phyloP scores from a whole-genome alignment of 1,284 basidiomycete genomes.

The Cryptococcus maquisensis region DNA sequence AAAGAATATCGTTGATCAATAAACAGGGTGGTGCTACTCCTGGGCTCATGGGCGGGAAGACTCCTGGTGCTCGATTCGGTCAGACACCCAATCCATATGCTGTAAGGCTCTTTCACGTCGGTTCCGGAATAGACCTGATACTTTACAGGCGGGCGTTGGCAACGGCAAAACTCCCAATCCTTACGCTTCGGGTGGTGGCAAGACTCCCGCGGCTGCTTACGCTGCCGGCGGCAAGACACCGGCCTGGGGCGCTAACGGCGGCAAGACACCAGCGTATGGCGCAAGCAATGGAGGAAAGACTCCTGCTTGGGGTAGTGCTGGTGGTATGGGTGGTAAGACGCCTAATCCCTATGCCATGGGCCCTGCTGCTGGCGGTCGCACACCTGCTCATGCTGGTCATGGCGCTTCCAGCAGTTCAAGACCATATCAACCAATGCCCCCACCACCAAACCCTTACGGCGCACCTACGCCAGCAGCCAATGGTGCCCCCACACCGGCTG shows the following conservation, averaged over 20 bases:
- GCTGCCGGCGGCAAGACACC: constrained; percentile 47
- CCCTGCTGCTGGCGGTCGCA: constrained; percentile 26
- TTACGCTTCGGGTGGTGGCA: constrained; percentile 52
- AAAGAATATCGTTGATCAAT: background rate
- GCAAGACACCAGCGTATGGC: constrained; percentile 33
- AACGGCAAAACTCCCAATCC: constrained; percentile 60
- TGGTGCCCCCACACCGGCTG: constrained; percentile 41
- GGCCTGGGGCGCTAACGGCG: constrained; percentile 22
- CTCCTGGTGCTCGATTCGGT: constrained; percentile 50
- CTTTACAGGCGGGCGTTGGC: constrained; percentile 1
- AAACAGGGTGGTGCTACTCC: constrained; percentile 33
- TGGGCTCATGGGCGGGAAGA: constrained; percentile 31
- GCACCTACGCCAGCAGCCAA: constrained; percentile 28
- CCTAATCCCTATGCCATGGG: constrained; percentile 56
- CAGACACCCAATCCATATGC: constrained; percentile 69
- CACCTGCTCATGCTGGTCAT: constrained; percentile 35
- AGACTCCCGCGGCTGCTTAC: constrained; percentile 56
- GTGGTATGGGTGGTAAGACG: constrained; percentile 49
- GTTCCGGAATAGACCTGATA: constrained; percentile 26
- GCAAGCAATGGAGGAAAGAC: constrained; percentile 40
- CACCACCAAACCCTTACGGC: constrained; percentile 57
- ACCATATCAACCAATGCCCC: constrained; percentile 56
- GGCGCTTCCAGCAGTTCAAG: constrained; percentile 51
- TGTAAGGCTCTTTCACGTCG: constrained; percentile 54
- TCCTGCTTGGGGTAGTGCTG: constrained; percentile 39